Percentiles rank a stretch among this genome's conserved stretches.
Conservation (phyloP, 148 eudicot species). For the Camellia lanceoleosa region DNA sequence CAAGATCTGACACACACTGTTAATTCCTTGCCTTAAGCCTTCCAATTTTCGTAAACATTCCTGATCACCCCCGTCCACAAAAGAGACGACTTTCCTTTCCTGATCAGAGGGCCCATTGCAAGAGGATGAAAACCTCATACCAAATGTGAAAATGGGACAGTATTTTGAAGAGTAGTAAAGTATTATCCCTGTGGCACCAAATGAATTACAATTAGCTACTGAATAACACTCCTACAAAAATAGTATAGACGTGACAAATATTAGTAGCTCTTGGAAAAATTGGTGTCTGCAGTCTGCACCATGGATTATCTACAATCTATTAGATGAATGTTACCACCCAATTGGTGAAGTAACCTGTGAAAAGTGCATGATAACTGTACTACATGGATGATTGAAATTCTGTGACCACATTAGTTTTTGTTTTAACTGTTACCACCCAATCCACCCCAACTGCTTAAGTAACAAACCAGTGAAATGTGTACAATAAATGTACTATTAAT, state of each 20-base stretch:
- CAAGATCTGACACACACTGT: slow-evolving; percentile 60
- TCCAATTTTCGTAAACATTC: slow-evolving; percentile 31
- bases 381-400: too few species aligned
- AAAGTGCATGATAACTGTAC: too few species aligned
- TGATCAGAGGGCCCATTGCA: slow-evolving; percentile 33
- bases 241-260: neutral
- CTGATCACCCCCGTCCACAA: slow-evolving; percentile 23
- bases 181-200: slow-evolving; percentile 30
- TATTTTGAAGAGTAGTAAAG: slow-evolving; percentile 13
- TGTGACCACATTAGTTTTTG: too few species aligned
- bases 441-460: neutral
- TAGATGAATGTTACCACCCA: neutral
- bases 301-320: neutral
- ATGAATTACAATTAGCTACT: neutral
- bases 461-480: too few species aligned
- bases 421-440: neutral
- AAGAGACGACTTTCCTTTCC: slow-evolving; percentile 14
- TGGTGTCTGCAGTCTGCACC: neutral
- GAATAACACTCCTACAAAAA: neutral
- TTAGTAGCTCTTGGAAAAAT: neutral
- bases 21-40: slow-evolving; percentile 35
- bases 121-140: slow-evolving; percentile 33
- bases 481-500: too few species aligned
- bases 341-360: neutral
- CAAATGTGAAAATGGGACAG: slow-evolving; percentile 15